Evolutionary conservation across 345 rosid genomes (phyloP).

Genomic region (Fremontodendron californicum): DNA sequence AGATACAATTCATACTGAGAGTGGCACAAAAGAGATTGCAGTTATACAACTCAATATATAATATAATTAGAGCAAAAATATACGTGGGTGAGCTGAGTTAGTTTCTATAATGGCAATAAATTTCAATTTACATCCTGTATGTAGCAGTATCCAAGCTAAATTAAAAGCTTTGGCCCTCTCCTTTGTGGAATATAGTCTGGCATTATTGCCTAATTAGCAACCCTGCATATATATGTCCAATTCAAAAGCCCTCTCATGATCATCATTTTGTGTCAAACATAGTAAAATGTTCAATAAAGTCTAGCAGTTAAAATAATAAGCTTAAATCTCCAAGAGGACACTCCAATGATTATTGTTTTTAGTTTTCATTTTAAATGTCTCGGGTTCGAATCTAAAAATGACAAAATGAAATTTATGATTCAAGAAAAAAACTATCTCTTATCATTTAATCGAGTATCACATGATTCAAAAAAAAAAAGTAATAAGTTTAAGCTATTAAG

Average conservation of each 20-base stretch:
- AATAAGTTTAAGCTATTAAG: background rate
- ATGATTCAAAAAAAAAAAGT: background rate
- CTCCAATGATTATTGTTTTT: too few relatives aligned
- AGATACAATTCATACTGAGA: background rate
- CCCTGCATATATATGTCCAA: background rate
- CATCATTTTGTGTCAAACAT: background rate
- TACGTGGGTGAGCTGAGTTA: background rate
- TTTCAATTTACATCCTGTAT: background rate
- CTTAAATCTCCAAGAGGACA: background rate
- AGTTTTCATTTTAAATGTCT: too few relatives aligned
- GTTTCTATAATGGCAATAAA: background rate
- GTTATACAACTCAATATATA: background rate
- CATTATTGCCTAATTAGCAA: background rate
- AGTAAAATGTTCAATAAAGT: background rate
- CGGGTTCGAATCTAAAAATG: background rate
- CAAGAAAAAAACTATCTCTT: too few relatives aligned
- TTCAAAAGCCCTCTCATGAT: background rate
- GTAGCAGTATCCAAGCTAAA: background rate
- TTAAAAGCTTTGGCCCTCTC: background rate
- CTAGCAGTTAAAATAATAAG: background rate
- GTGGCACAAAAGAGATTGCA: background rate
- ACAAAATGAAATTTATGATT: background rate
- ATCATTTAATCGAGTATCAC: too few relatives aligned
- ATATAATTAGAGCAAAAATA: background rate
- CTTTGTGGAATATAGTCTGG: background rate